Conservation (phyloP, 176 grass and related monocot genomes). For the bread wheat (Triticum aestivum) region IWGSC_CS_RefSeq_v2.1 NC_057814.1:1268553-1269052, state of each 20-base stretch:
- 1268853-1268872: too few relatives aligned
- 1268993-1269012: not conserved
- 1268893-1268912: too few relatives aligned
- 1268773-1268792: not conserved
- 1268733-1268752: slow-evolving; percentile 51
- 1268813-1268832: not conserved
- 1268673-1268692: not conserved
- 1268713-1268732: slow-evolving; percentile 15
- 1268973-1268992: not conserved
- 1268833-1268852: not conserved
- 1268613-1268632: slow-evolving; percentile 22
- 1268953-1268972: too few relatives aligned
- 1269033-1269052: not conserved
- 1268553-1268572: slow-evolving; percentile 12
- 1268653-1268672: slow-evolving; percentile 29
- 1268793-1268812: not conserved
- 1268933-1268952: too few relatives aligned
- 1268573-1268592: not conserved
- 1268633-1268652: not conserved
- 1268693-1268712: not conserved
- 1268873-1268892: too few relatives aligned
- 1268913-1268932: too few relatives aligned
- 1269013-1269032: not conserved
- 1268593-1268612: not conserved
- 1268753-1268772: slow-evolving; percentile 17